A percentile compares a stretch with the other conserved stretches of the same genome.
Evolutionary conservation across 1,284 basidiomycete genomes (phyloP).

Genomic region (Rhizopogon hawkerae): DNA sequence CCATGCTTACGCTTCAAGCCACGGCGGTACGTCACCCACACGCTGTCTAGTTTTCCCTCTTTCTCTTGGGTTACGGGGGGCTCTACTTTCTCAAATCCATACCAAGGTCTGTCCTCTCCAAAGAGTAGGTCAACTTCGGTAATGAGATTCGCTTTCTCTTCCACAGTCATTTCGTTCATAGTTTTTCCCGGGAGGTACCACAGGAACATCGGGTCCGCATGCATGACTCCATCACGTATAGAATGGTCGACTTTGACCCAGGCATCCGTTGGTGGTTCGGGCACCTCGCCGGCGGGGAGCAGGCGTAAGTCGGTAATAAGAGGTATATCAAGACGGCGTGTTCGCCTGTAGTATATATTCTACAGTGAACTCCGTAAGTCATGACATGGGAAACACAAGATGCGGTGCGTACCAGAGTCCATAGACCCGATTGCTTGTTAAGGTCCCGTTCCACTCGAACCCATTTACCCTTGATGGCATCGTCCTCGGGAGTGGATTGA

Average conservation of each 20-base stretch:
- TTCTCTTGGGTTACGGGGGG: constrained; percentile 43
- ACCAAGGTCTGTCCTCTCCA: constrained; percentile 75
- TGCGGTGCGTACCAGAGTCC: constrained; percentile 42
- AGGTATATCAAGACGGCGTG: constrained; percentile 68
- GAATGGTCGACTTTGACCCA: constrained; percentile 58
- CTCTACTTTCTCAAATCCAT: constrained; percentile 69
- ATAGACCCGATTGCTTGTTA: constrained; percentile 56
- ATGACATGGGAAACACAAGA: constrained; percentile 7
- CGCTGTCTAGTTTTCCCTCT: constrained; percentile 37
- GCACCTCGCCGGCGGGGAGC: constrained; percentile 42
- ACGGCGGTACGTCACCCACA: constrained; percentile 51
- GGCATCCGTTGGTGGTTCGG: constrained; percentile 32
- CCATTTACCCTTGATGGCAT: constrained; percentile 81
- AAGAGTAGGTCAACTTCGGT: constrained; percentile 86
- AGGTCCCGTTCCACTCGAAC: constrained; percentile 75
- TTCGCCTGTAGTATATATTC: constrained; percentile 79
- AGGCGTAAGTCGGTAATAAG: constrained; percentile 58
- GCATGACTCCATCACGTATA: constrained; percentile 46
- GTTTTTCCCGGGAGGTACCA: constrained; percentile 72
- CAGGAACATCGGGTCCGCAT: constrained; percentile 47
- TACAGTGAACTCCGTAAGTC: constrained; percentile 22
- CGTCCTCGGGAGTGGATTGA: constrained; percentile 57
- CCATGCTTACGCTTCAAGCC: constrained; percentile 55
- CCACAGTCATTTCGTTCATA: constrained; percentile 44
- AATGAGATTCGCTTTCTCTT: constrained; percentile 58